phyloP scores from a whole-genome alignment of 2,329 filamentous ascomycete genomes.

The Colletotrichum tropicale region DNA sequence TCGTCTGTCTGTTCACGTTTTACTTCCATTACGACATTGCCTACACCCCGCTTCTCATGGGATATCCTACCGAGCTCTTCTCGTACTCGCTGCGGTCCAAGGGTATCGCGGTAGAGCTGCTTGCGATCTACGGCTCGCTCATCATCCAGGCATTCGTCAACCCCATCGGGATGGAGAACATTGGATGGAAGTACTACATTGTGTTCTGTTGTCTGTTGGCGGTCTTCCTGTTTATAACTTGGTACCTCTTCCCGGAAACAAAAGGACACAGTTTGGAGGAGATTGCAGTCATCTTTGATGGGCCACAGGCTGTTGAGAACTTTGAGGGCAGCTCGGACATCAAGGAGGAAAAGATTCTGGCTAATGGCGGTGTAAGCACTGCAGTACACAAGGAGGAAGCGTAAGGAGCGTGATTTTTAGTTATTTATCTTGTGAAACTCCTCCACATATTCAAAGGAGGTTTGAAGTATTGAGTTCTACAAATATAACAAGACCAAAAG shows the following conservation, averaged over 20 bases:
- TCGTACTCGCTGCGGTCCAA: constrained; percentile 25
- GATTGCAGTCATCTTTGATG: constrained; percentile 31
- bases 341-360: constrained; percentile 2
- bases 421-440: not conserved
- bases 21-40: constrained; percentile 45
- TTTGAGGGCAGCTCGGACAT: not conserved
- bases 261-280: constrained; percentile 29
- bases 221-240: constrained; percentile 34
- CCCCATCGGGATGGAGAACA: constrained; percentile 37
- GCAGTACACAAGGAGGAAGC: constrained; percentile 1
- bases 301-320: not conserved
- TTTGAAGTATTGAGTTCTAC: not conserved
- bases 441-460: fast-evolving
- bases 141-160: constrained; percentile 40
- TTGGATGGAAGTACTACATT: constrained; percentile 46
- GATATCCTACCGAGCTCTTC: constrained; percentile 35
- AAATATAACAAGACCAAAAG: not conserved
- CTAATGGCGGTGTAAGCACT: not conserved
- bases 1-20: constrained; percentile 51
- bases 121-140: constrained; percentile 26
- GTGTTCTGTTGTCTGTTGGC: constrained; percentile 36
- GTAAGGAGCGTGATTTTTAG: not conserved
- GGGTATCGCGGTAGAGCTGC: constrained; percentile 27
- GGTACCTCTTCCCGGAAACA: constrained; percentile 37
- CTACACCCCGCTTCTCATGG: constrained; percentile 47